Evolutionary conservation across 2,329 filamentous ascomycete species (phyloP), one percentile per base, ranked within the genome.

Genomic region (Microdochium bolleyi): DNA sequence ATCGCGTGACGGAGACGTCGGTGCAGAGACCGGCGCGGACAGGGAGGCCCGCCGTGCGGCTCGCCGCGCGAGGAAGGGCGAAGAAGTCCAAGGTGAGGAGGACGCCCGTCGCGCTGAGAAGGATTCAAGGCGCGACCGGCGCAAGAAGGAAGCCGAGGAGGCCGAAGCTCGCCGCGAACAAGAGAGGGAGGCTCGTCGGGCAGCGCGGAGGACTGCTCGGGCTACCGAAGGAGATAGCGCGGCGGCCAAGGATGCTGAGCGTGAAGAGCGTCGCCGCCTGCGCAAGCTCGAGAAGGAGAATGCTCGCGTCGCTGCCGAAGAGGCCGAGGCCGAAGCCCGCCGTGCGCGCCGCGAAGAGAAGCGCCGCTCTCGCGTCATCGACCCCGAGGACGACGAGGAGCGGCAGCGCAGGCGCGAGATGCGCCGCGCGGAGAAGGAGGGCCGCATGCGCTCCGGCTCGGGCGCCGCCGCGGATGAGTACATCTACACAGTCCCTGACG

Each of bases 41-140:
- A 72, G 76, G 24, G 85, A 88, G 64, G 81, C 79, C 22, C 78
- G 82, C 49, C 78, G 77, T 48, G 82, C 80, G 27, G 82, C 83
- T 53, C 81, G 85, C n/a, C 79, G 78, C 53, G 77, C 81, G 1
- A 78, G 74, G 51, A 78, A 77, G 16, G 75, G 78, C 2, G 80
- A 83, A 53, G 76, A 81, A 24, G 74, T 69, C 48, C 74, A 72
- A 7, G 57, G 73, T 3, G 68, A 64, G 52, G 79, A 84, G 52
- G 83, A 85, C 50, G 72, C 77, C 5, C 79, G 79, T 48, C 73
- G 73, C 27, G 73, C 73, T 7, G 82, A 81, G 58, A 80, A 84
- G 16, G 80, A 81, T 48, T 72, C 75, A 21, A 73, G 79, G 8
- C 76, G 78, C 27, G 79, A 83, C 56, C 74, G 76, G 41, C 78